Evolutionary conservation across 176 grass and related monocot genomes (phyloP), one percentile per base, ranked within the genome.

Genomic region (Rhynchospora breviuscula): DNA sequence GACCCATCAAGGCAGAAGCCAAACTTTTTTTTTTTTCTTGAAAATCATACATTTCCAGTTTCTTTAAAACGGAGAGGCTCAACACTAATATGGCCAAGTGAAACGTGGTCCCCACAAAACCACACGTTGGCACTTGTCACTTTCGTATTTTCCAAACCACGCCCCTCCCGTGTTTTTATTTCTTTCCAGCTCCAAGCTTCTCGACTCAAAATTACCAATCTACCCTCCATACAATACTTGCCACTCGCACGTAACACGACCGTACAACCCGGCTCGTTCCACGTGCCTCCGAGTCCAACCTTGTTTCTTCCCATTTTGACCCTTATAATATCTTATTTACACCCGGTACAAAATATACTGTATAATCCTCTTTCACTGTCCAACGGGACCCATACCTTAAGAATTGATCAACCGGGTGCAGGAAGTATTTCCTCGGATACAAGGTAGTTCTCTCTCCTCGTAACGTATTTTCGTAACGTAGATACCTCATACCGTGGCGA

Each of bases 81-180:
- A 29, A 1, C 26, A 29, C 26, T 29, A 29, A 29, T 29, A 29
- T 29, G 26, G 26, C 61, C 80, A 51, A 67, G 67, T 31, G 44
- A 52, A 52, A 48, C 78, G 58, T 81, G 21, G 62, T 15, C 43
- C 44, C 59, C 40, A 67, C 60, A 51, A 23, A 82, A 52, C 18
- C 61, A 82, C 80, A 67, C 80, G 80, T 64, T 67, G 79, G 33
- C 40, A 66, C 56, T 62, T 61, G 78, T 8, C 47, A 51, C 11
- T 29, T 77, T 52, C 70, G 18, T 48, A 22, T 52, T 74, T 74
- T 26, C 40, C 25, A 35, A 29, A 5, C 79, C 61, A 49, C 79
- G 44, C 33, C 21, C 45, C 43, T 67, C 44, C 80, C 80, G 80
- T 82, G 79, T 53, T 17, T 59, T 61, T 54, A 19, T 80, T 80